phyloP scores from a whole-genome alignment of 768 basidiomycete genomes.

The Suillus bovinus region DNA sequence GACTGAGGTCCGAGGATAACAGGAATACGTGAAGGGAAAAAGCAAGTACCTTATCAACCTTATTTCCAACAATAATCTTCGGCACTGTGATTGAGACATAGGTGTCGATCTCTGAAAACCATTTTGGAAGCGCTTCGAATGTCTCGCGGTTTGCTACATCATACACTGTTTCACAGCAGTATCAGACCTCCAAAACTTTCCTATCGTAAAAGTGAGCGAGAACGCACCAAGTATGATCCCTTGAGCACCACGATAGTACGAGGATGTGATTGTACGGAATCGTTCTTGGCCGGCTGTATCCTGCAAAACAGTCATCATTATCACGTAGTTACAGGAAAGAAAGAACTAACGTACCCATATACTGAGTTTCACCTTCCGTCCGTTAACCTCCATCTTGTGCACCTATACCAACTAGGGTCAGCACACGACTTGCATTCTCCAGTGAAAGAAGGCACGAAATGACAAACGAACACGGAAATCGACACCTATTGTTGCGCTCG shows the following conservation, averaged over 20 bases:
- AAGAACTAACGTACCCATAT: constrained; percentile 74
- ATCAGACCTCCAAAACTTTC: background rate
- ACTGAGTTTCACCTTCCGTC: constrained; percentile 86
- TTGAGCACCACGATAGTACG: constrained; percentile 90
- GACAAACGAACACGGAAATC: constrained; percentile 72
- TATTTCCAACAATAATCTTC: constrained; percentile 94
- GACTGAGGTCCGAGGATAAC: background rate
- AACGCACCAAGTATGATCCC: constrained; percentile 72
- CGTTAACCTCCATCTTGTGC: constrained; percentile 84
- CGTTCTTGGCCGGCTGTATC: constrained; percentile 97
- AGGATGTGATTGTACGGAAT: constrained; percentile 92
- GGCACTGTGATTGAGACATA: constrained; percentile 86
- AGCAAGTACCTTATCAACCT: constrained; percentile 78
- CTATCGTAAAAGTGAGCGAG: background rate
- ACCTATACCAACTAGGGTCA: constrained; percentile 45
- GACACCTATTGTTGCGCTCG: constrained; percentile 81
- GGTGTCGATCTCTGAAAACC: constrained; percentile 92
- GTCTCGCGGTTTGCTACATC: constrained; percentile 92
- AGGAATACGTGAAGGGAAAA: background rate
- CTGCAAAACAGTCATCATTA: constrained; percentile 38
- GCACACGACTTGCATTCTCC: constrained; percentile 3
- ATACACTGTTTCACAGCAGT: constrained; percentile 61
- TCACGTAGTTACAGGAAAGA: background rate
- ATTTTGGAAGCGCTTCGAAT: constrained; percentile 91
- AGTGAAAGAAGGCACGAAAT: background rate